Conservation (phyloP, 768 basidiomycete genomes). For the Pleurotus platypus region DNA sequence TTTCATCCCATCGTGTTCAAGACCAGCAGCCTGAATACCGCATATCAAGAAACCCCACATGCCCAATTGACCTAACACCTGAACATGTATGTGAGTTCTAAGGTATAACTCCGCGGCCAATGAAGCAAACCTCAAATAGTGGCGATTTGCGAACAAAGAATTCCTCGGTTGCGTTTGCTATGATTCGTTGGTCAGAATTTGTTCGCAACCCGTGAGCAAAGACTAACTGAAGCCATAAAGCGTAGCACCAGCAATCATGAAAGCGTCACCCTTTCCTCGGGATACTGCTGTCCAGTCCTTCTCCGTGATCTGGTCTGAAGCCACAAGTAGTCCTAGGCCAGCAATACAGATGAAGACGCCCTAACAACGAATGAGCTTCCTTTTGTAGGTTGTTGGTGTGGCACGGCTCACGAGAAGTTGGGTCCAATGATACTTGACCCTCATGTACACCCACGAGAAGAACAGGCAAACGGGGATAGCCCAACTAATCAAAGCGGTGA, state of each 20-base stretch:
- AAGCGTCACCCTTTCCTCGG: conserved; percentile 77
- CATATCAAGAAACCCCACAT: conserved; percentile 83
- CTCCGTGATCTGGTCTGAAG: conserved; percentile 71
- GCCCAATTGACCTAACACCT: conserved; percentile 83
- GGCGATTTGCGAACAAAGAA: conserved; percentile 79
- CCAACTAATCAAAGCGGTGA: conserved; percentile 47
- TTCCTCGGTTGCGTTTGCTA: conserved; percentile 90
- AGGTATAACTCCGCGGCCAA: background rate
- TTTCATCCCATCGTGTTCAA: conserved; percentile 69
- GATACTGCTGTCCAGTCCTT: conserved; percentile 67
- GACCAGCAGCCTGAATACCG: conserved; percentile 68
- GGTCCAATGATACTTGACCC: conserved; percentile 77
- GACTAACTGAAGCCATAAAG: conserved; percentile 82
- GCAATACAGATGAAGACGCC: conserved; percentile 70
- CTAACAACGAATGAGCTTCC: conserved; percentile 26
- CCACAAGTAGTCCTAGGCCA: conserved; percentile 78
- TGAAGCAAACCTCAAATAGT: conserved; percentile 59
- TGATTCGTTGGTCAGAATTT: background rate
- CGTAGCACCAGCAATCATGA: conserved; percentile 84
- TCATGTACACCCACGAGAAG: conserved; percentile 82
- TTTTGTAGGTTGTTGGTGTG: background rate
- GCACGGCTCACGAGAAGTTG: conserved; percentile 59
- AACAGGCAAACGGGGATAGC: conserved; percentile 85
- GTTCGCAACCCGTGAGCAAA: background rate
- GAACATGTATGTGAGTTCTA: background rate